phyloP scores from a whole-genome alignment of 1,284 basidiomycete genomes.

The Leccinum solheimii region DNA sequence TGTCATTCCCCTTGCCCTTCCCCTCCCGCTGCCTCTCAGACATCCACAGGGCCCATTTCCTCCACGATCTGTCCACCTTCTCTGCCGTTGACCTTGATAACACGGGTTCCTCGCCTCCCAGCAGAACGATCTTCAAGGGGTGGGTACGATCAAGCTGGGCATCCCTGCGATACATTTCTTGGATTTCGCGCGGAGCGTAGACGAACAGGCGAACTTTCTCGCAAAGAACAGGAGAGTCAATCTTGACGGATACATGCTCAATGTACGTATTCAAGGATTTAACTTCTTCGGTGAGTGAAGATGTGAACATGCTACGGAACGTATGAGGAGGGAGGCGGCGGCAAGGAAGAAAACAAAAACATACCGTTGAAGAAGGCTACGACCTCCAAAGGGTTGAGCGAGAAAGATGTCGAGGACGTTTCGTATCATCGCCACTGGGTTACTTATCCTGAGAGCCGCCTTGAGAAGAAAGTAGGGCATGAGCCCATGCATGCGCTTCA shows the following conservation, averaged over 20 bases:
- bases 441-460: constrained; percentile 89
- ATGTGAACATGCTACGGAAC: constrained; percentile 84
- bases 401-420: constrained; percentile 92
- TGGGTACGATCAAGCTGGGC: constrained; percentile 65
- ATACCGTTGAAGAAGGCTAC: constrained; percentile 85
- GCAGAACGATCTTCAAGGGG: constrained; percentile 80
- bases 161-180: constrained; percentile 77
- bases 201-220: constrained; percentile 88
- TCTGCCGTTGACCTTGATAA: constrained; percentile 77
- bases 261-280: constrained; percentile 84
- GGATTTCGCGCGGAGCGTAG: constrained; percentile 85
- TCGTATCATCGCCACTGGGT: constrained; percentile 96
- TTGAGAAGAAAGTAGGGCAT: constrained; percentile 99
- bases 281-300: constrained; percentile 88
- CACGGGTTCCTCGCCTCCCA: constrained; percentile 75
- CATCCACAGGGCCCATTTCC: constrained; percentile 76
- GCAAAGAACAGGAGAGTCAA: constrained; percentile 86
- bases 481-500: constrained; percentile 93
- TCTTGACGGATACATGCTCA: constrained; percentile 81
- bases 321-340: constrained; percentile 12
- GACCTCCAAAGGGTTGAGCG: constrained; percentile 96
- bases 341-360: constrained; percentile 8
- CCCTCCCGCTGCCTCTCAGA: constrained; percentile 59
- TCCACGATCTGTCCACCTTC: constrained; percentile 72
- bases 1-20: constrained; percentile 51